phyloP scores from a whole-genome alignment of 768 basidiomycete genomes.

The Calocybe cyanea region DNA sequence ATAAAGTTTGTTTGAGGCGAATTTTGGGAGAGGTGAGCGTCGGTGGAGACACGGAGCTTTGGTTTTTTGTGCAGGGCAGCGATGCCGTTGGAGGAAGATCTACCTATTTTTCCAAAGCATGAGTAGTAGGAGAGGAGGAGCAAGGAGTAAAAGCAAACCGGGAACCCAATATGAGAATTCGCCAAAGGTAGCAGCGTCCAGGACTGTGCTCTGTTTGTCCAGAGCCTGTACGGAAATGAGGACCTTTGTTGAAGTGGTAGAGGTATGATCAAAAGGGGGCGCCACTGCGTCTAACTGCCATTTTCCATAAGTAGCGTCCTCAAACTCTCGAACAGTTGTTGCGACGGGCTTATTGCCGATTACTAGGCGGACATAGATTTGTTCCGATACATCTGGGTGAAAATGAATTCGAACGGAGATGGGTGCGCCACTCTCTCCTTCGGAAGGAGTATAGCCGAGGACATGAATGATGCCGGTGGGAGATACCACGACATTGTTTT shows the following conservation, averaged over 20 bases:
- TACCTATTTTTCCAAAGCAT: constrained; percentile 7
- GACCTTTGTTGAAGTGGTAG: constrained; percentile 38
- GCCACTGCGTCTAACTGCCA: constrained; percentile 67
- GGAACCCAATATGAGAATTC: constrained; percentile 61
- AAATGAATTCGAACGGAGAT: constrained; percentile 66
- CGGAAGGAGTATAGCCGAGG: constrained; percentile 57
- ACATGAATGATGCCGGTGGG: constrained; percentile 56
- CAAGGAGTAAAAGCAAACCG: constrained; percentile 26
- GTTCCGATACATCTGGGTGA: constrained; percentile 42
- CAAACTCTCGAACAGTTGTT: constrained; percentile 59
- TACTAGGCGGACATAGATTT: constrained; percentile 69
- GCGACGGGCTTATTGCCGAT: constrained; percentile 64
- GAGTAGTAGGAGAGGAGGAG: constrained; percentile 9
- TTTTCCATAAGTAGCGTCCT: constrained; percentile 40
- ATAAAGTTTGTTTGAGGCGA: constrained; percentile 21
- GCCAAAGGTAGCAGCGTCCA: constrained; percentile 70
- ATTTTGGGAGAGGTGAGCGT: constrained; percentile 13
- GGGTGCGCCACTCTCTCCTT: constrained; percentile 60
- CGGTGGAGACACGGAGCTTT: constrained; percentile 26
- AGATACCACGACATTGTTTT: constrained; percentile 35
- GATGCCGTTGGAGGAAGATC: constrained; percentile 9
- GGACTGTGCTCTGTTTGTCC: constrained; percentile 44
- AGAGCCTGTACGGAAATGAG: constrained; percentile 62
- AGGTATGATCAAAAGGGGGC: constrained; percentile 48
- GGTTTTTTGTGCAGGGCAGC: constrained; percentile 21